Evolutionary conservation across 305 asterid genomes (phyloP).

Genomic region (Fraxinus sp.): DNA sequence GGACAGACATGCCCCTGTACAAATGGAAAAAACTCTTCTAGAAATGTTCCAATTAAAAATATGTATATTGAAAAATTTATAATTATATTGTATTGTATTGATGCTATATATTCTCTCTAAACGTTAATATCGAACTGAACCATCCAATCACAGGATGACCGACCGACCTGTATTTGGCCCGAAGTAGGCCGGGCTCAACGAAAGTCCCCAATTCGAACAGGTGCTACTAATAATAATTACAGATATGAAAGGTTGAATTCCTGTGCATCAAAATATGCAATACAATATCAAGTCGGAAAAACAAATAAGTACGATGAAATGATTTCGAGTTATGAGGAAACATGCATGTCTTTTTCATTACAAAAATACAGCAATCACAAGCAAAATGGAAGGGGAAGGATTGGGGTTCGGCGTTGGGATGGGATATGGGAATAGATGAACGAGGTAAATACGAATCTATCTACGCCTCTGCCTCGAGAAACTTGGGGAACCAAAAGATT

Average conservation of each 20-base stretch:
- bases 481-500: constrained; percentile 64
- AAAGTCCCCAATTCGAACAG: not conserved
- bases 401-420: not conserved
- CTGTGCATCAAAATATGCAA: not conserved
- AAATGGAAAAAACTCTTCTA: not conserved
- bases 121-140: not conserved
- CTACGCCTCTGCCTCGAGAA: constrained; percentile 89
- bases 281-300: not conserved
- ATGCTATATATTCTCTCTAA: not conserved
- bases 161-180: not conserved
- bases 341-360: constrained; percentile 13
- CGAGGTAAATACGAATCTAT: constrained; percentile 31
- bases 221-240: not conserved
- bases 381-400: constrained; percentile 22
- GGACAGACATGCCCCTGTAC: not conserved
- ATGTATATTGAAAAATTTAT: not conserved
- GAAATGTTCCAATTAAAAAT: not conserved
- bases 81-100: not conserved
- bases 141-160: not conserved
- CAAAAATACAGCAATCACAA: constrained; percentile 32
- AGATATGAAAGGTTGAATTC: not conserved
- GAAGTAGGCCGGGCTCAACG: not conserved
- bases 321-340: not conserved
- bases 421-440: not conserved
- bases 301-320: not conserved